Evolutionary conservation across 2,329 filamentous ascomycete species (phyloP).

Genomic region (Diaporthe velutina): DNA sequence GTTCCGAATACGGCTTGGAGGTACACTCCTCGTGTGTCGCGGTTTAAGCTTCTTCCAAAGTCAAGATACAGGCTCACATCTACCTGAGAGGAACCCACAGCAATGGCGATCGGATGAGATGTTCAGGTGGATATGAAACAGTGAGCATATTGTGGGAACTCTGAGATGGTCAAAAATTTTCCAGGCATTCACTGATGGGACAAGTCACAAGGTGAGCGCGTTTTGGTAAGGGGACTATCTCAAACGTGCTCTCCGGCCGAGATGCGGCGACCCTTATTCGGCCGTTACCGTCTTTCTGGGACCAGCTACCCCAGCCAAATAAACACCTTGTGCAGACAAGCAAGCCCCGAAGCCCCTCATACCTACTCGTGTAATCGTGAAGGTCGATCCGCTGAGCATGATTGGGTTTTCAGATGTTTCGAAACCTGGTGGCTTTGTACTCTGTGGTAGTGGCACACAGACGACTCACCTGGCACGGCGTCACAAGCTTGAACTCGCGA

Average conservation of each 20-base stretch:
- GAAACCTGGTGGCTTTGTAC: background rate
- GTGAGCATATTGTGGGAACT: conserved; percentile 18
- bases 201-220: background rate
- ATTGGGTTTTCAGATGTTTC: conserved; percentile 7
- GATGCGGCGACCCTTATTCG: background rate
- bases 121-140: conserved; percentile 2
- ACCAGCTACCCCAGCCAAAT: conserved; percentile 4
- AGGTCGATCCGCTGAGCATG: background rate
- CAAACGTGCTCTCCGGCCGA: conserved; percentile 22
- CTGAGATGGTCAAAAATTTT: background rate
- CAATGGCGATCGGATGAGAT: background rate
- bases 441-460: background rate
- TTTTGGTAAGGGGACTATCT: conserved; percentile 5
- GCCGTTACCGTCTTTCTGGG: background rate
- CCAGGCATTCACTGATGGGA: background rate
- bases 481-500: background rate
- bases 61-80: background rate
- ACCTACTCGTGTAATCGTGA: background rate
- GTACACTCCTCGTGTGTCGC: conserved; percentile 10
- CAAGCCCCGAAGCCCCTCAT: background rate
- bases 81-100: background rate
- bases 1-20: background rate
- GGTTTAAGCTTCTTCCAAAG: conserved; percentile 8
- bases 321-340: background rate
- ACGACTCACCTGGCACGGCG: background rate